These are phyloP conservation scores for Aspergillus calidoustus DNA, from an alignment of 2,329 filamentous ascomycete genomes.

Conservation along the genomic window DNA sequence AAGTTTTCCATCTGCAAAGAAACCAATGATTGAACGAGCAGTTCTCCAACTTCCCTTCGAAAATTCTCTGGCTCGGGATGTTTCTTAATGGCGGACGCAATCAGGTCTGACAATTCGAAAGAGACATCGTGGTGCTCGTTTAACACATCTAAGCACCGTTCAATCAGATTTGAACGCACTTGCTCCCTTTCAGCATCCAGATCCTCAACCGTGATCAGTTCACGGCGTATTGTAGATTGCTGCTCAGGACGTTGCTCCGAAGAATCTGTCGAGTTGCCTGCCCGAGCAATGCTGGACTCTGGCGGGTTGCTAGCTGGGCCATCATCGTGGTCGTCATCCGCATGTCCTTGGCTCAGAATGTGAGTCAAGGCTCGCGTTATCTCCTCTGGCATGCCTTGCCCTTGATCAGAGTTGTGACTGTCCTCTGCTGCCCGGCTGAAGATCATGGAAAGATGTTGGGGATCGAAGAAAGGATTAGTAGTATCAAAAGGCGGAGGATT, in stretches of 20 bases:
- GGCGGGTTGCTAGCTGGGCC: conserved; percentile 28
- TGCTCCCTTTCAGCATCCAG: conserved; percentile 74
- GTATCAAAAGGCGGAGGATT: conserved; percentile 33
- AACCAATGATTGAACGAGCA: conserved; percentile 81
- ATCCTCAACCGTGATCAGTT: conserved; percentile 69
- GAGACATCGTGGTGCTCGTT: conserved; percentile 86
- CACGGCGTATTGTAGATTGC: conserved; percentile 35
- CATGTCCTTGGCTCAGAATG: conserved; percentile 41
- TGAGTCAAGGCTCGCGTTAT: conserved; percentile 51
- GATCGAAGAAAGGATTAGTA: conserved; percentile 31
- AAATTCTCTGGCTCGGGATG: conserved; percentile 61
- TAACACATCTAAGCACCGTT: conserved; percentile 87
- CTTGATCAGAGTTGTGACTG: conserved; percentile 27
- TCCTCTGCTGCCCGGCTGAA: conserved; percentile 37
- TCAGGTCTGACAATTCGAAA: conserved; percentile 87
- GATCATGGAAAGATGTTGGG: conserved; percentile 40
- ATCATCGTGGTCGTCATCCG: conserved; percentile 30
- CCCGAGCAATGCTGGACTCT: conserved; percentile 20
- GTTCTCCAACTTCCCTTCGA: conserved; percentile 77
- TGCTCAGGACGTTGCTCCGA: conserved; percentile 29
- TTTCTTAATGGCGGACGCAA: conserved; percentile 71
- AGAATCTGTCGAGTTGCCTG: conserved; percentile 25
- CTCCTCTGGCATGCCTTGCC: conserved; percentile 32
- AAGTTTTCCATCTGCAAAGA: conserved; percentile 64
- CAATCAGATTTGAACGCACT: conserved; percentile 79